phyloP scores from a whole-genome alignment of 2,329 filamentous ascomycete genomes.

The Fusarium nisikadoi region DNA sequence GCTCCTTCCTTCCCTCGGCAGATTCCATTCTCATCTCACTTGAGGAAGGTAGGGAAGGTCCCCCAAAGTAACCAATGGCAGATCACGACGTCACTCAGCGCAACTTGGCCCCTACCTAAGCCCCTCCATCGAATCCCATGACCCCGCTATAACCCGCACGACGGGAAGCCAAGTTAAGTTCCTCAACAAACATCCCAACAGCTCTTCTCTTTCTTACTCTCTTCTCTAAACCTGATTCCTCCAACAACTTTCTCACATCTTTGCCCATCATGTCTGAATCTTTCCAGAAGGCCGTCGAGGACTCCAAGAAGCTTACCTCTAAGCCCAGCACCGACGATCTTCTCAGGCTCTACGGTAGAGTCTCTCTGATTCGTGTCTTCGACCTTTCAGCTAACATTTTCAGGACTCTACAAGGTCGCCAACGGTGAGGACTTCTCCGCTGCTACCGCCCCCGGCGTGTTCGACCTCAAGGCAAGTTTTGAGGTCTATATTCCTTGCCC shows the following conservation, averaged over 20 bases:
- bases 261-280: constrained; percentile 55
- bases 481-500: not conserved
- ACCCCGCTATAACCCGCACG: constrained; percentile 39
- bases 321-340: constrained; percentile 74
- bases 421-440: constrained; percentile 65
- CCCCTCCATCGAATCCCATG: constrained; percentile 36
- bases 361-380: not conserved
- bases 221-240: not conserved
- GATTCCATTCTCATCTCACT: constrained; percentile 4
- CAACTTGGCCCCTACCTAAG: constrained; percentile 19
- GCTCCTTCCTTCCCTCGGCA: constrained; percentile 15
- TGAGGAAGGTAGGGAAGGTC: constrained; percentile 7
- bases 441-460: constrained; percentile 72
- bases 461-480: constrained; percentile 71
- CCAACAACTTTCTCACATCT: not conserved
- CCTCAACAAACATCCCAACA: constrained; percentile 41
- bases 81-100: constrained; percentile 29
- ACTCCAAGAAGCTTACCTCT: constrained; percentile 74
- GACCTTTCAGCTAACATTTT: not conserved
- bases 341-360: constrained; percentile 69
- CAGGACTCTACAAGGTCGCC: constrained; percentile 69
- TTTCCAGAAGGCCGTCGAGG: constrained; percentile 67
- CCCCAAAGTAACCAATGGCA: constrained; percentile 22
- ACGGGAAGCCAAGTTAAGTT: constrained; percentile 31
- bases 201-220: constrained; percentile 10